Conservation (phyloP, 2,329 filamentous ascomycete species). For the Colletotrichum noveboracense region DNA sequence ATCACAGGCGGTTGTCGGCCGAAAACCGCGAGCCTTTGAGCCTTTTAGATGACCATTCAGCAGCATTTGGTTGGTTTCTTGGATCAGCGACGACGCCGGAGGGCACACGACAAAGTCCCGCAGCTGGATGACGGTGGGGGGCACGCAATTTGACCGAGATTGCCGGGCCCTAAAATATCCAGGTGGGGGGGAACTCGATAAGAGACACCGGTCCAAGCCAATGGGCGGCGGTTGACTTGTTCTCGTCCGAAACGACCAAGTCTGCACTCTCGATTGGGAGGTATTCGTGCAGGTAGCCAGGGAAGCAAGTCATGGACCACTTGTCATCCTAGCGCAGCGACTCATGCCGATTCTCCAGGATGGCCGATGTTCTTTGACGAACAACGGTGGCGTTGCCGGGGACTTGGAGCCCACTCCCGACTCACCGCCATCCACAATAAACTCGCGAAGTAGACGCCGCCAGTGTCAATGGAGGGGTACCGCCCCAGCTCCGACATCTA, state of each 20-base stretch:
- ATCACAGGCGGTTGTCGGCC: neutral
- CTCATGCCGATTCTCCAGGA: constrained; percentile 13
- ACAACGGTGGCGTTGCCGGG: constrained; percentile 8
- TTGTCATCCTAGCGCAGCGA: constrained; percentile 11
- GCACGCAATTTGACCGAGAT: constrained; percentile 22
- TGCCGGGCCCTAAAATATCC: constrained; percentile 20
- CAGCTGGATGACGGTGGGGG: constrained; percentile 6
- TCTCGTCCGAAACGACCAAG: constrained; percentile 13
- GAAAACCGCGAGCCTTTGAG: neutral
- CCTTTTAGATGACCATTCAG: constrained; percentile 8
- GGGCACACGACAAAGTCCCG: constrained; percentile 11
- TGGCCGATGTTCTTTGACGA: neutral
- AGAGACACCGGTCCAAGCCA: constrained; percentile 8
- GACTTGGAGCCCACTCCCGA: neutral
- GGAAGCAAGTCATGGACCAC: constrained; percentile 7
- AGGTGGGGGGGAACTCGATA: constrained; percentile 15
- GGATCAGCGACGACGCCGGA: neutral
- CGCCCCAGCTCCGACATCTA: neutral
- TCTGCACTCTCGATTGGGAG: neutral
- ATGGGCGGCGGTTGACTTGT: neutral
- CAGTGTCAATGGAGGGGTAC: neutral
- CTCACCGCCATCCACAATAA: constrained; percentile 19
- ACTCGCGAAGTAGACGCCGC: neutral
- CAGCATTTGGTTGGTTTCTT: constrained; percentile 11
- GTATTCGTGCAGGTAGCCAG: neutral